phyloP scores from a whole-genome alignment of 1,284 basidiomycete species.

The Tetrapyrgos nigripes region DNA sequence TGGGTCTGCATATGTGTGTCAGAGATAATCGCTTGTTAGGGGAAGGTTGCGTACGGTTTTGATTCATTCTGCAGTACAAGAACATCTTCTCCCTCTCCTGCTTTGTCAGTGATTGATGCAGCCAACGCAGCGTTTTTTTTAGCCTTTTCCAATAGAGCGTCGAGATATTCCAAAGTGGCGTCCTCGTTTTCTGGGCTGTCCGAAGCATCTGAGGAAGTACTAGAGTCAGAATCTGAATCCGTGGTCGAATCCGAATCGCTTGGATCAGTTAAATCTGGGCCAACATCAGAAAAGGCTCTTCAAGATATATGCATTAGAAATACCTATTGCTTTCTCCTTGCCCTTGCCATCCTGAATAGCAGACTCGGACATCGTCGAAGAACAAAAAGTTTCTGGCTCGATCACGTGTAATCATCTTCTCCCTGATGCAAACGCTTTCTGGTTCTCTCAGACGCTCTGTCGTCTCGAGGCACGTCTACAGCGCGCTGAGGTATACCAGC shows the following conservation, averaged over 20 bases:
- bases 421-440: background rate
- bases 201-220: constrained; percentile 25
- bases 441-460: constrained; percentile 6
- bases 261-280: constrained; percentile 21
- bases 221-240: constrained; percentile 42
- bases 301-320: constrained; percentile 2
- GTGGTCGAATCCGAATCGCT: constrained; percentile 32
- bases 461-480: background rate
- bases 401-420: constrained; percentile 1
- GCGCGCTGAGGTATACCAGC: constrained; percentile 13
- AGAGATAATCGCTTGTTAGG: constrained; percentile 5
- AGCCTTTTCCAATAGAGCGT: constrained; percentile 68
- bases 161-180: constrained; percentile 64
- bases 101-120: constrained; percentile 22
- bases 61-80: constrained; percentile 48
- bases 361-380: constrained; percentile 19
- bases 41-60: constrained; percentile 38
- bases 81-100: constrained; percentile 49
- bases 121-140: constrained; percentile 52
- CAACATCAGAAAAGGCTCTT: background rate
- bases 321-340: constrained; percentile 49
- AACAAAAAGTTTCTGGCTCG: background rate
- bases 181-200: constrained; percentile 50
- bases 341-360: constrained; percentile 41
- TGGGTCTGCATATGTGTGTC: constrained; percentile 48